phyloP scores from a whole-genome alignment of 371 early-diverging fungal genomes.

The Coemansia sp. region DNA sequence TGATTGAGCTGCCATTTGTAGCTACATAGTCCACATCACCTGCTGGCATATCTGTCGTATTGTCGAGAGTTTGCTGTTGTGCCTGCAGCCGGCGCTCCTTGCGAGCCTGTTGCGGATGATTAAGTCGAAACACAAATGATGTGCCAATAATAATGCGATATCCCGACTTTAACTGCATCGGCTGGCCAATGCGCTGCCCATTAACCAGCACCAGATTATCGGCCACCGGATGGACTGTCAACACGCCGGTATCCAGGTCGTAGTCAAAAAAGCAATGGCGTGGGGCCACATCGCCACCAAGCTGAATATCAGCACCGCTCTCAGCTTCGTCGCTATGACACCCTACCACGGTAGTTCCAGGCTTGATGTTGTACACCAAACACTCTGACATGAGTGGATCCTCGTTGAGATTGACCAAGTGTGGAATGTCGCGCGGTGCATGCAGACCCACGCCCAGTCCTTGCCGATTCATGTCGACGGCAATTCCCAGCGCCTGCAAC shows the following conservation, averaged over 20 bases:
- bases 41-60: too few relatives aligned
- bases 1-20: neutral
- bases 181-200: conserved; percentile 63
- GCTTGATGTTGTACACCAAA: conserved; percentile 81
- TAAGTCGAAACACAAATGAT: conserved; percentile 81
- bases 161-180: conserved; percentile 68
- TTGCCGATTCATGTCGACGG: conserved; percentile 66
- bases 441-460: conserved; percentile 78
- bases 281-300: conserved; percentile 67
- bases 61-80: conserved; percentile 6
- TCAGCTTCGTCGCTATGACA: conserved; percentile 54
- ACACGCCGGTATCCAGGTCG: conserved; percentile 53
- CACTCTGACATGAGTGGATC: conserved; percentile 91
- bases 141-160: conserved; percentile 83
- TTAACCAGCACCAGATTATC: conserved; percentile 64
- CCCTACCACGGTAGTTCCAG: conserved; percentile 76
- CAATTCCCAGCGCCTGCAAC: conserved; percentile 79
- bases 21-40: conserved; percentile 54
- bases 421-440: conserved; percentile 81
- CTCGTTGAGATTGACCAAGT: conserved; percentile 86
- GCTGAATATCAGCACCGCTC: conserved; percentile 64
- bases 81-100: conserved; percentile 56
- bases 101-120: conserved; percentile 82
- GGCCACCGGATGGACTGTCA: conserved; percentile 64
- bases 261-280: conserved; percentile 80